Percentiles rank a stretch among this genome's conserved stretches.
These are phyloP conservation scores for Nemania sp. DNA, from an alignment of 2,329 filamentous ascomycete genomes.

Conservation along the genomic window DNA sequence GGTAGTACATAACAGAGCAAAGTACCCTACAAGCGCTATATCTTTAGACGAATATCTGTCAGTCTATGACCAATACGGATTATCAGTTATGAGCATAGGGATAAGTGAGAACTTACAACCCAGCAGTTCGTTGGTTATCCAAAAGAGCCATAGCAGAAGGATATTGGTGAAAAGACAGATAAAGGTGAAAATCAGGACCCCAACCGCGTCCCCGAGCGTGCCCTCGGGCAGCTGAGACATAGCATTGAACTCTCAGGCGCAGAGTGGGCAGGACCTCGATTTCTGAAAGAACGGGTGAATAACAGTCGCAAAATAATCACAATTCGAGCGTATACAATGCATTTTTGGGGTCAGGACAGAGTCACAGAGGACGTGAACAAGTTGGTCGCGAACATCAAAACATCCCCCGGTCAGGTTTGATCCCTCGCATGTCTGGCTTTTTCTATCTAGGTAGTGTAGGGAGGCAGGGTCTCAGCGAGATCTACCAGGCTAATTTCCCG, in stretches of 20 bases:
- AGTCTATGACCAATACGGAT: not conserved
- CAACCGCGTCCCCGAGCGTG: conserved; percentile 31
- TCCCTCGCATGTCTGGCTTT: conserved; percentile 1
- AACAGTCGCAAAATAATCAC: no score
- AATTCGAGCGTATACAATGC: no score
- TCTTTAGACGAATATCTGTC: conserved; percentile 18
- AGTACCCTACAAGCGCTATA: conserved; percentile 32
- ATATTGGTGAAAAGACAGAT: conserved; percentile 28
- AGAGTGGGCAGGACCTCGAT: not conserved
- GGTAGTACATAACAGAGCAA: conserved; percentile 26
- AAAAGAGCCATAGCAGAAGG: conserved; percentile 33
- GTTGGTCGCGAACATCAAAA: no score
- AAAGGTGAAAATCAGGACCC: conserved; percentile 33
- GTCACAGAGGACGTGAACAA: no score
- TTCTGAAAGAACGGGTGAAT: not conserved
- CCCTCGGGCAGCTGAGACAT: conserved; percentile 34
- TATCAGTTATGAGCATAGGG: not conserved
- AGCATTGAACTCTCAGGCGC: not conserved
- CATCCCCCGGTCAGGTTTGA: conserved; percentile 1
- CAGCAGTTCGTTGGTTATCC: conserved; percentile 27
- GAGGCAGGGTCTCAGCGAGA: not conserved
- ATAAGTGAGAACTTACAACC: conserved; percentile 22
- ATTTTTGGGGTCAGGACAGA: no score
- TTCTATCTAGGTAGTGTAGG: not conserved
- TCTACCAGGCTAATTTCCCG: no score